Conservation (phyloP, 2,329 filamentous ascomycete species). For the Sclerotinia trifoliorum region DNA sequence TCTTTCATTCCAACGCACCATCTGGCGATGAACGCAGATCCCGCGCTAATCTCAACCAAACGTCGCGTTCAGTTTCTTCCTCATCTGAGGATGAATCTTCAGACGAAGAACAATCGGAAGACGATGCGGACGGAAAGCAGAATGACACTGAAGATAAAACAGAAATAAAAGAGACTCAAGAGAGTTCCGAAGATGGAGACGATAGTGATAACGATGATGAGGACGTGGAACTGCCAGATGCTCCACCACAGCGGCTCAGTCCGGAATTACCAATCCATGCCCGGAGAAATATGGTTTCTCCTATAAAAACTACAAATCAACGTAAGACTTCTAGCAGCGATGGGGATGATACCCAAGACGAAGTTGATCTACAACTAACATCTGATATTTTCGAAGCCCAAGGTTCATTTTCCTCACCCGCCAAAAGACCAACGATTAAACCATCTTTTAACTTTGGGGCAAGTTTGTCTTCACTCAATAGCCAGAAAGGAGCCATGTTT, state of each 20-base stretch:
- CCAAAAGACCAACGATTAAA: conserved; percentile 26
- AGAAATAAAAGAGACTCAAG: conserved; percentile 3
- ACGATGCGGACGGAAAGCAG: conserved; percentile 17
- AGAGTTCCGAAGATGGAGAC: conserved; percentile 24
- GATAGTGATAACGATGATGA: conserved; percentile 7
- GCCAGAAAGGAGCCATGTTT: conserved; percentile 23
- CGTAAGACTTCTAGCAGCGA: conserved; percentile 32
- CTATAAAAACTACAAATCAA: conserved; percentile 21
- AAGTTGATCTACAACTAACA: conserved; percentile 37
- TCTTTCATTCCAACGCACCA: conserved; percentile 27
- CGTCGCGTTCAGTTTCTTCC: neutral
- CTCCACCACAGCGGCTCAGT: conserved; percentile 21
- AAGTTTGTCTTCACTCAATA: conserved; percentile 29
- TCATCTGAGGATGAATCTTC: conserved; percentile 14
- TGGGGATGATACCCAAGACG: conserved; percentile 32
- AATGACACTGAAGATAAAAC: conserved; percentile 12
- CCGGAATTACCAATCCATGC: conserved; percentile 20
- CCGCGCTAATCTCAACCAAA: neutral
- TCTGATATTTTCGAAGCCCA: conserved; percentile 35
- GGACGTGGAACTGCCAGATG: conserved; percentile 21
- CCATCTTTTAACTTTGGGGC: conserved; percentile 32
- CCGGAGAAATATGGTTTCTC: conserved; percentile 18
- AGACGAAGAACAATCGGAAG: conserved; percentile 6
- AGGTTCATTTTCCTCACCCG: conserved; percentile 11
- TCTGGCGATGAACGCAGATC: conserved; percentile 14